These are phyloP conservation scores for Alnus glutinosa DNA, from an alignment of 306 rosid species.

Conservation along the genomic window DNA sequence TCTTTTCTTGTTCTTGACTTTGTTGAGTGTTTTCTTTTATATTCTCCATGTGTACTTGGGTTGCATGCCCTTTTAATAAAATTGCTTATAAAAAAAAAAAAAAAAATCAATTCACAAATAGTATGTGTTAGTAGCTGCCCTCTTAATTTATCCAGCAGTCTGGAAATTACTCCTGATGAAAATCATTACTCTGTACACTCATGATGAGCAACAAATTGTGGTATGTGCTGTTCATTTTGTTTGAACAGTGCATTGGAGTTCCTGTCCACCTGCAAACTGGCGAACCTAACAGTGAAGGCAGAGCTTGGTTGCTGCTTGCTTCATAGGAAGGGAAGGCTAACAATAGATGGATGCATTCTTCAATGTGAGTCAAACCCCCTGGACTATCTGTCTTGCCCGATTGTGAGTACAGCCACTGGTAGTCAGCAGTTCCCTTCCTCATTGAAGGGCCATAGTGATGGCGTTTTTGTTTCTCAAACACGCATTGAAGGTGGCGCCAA, in stretches of 20 bases:
- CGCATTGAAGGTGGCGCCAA: conserved; percentile 97
- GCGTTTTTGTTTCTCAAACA: conserved; percentile 86
- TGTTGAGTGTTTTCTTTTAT: too few relatives aligned
- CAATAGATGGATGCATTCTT: conserved; percentile 78
- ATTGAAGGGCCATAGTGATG: conserved; percentile 42
- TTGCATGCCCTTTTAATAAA: too few relatives aligned
- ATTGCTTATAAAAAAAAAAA: too few relatives aligned
- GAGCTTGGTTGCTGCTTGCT: conserved; percentile 97
- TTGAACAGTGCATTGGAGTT: conserved; percentile 86
- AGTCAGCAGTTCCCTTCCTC: conserved; percentile 44
- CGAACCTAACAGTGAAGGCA: conserved; percentile 84
- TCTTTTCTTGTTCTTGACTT: too few relatives aligned
- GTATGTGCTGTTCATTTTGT: conserved; percentile 41
- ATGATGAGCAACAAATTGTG: conserved; percentile 28
- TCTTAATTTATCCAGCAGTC: conserved; percentile 28
- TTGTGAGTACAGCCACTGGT: conserved; percentile 68
- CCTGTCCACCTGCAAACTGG: conserved; percentile 82
- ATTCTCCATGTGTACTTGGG: too few relatives aligned
- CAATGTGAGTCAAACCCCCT: conserved; percentile 87
- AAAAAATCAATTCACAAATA: too few relatives aligned
- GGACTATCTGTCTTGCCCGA: conserved; percentile 86
- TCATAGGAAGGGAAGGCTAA: conserved; percentile 87
- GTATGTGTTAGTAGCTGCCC: not conserved
- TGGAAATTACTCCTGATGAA: conserved; percentile 22
- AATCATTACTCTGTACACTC: conserved; percentile 6